Percentiles rank a stretch among this genome's conserved stretches.
phyloP scores from a whole-genome alignment of 23 red algal genomes.

The Agarophyton chilense region DNA sequence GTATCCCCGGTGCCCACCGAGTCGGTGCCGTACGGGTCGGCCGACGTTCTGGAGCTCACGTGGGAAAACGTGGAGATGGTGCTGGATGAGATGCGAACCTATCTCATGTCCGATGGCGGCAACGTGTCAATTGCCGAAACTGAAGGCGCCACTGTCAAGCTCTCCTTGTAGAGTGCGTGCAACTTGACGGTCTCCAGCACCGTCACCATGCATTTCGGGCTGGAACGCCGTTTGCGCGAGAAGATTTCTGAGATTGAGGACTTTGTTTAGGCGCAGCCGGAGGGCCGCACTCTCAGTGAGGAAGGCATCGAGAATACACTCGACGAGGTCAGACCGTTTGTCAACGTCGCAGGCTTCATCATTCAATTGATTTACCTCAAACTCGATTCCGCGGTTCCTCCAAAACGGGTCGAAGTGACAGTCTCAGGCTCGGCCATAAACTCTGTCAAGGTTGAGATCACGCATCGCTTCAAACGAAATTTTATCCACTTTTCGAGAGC shows the following conservation, averaged over 20 bases:
- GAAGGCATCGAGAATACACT: conserved; percentile 92
- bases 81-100: conserved; percentile 95
- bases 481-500: conserved; percentile 55
- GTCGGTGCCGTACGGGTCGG: neutral
- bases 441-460: conserved; percentile 96
- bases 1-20: conserved; percentile 56
- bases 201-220: conserved; percentile 98
- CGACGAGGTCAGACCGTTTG: conserved; percentile 94
- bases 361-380: conserved; percentile 75
- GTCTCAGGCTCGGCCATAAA: conserved; percentile 89
- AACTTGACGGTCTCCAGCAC: conserved; percentile 79
- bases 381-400: conserved; percentile 67
- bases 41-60: conserved; percentile 67
- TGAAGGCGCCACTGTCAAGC: conserved; percentile 94
- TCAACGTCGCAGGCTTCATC: conserved; percentile 94
- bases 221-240: conserved; percentile 87
- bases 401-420: conserved; percentile 68
- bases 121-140: conserved; percentile 92
- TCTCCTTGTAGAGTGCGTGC: conserved; percentile 90
- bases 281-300: conserved; percentile 72
- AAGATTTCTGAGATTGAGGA: conserved; percentile 95
- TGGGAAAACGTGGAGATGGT: conserved; percentile 88
- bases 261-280: conserved; percentile 80
- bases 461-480: conserved; percentile 81
- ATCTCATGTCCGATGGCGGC: conserved; percentile 96